Conservation (phyloP, 1,284 basidiomycete genomes). For the Ceratobasidium sp. region DNA sequence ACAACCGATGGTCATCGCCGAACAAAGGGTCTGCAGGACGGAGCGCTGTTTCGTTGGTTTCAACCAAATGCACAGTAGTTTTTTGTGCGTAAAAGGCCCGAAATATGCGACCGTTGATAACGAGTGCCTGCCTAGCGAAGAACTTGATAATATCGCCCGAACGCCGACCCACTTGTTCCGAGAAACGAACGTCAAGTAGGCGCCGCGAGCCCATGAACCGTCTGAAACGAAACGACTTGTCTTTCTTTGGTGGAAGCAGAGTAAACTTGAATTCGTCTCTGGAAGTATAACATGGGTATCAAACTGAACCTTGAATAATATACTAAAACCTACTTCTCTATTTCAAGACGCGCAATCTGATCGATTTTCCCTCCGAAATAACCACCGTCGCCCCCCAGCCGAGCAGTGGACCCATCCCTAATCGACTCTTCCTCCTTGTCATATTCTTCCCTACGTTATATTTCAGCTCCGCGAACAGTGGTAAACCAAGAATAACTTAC, state of each 20-base stretch:
- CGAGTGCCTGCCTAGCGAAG: conserved; percentile 20
- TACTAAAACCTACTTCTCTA: conserved; percentile 1
- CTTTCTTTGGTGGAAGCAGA: conserved; percentile 27
- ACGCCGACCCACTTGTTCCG: conserved; percentile 13
- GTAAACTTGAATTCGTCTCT: conserved; percentile 31
- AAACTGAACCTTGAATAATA: not conserved
- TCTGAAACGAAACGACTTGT: conserved; percentile 44
- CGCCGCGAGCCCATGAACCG: conserved; percentile 43
- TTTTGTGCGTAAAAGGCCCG: conserved; percentile 44
- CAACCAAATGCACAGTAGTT: conserved; percentile 36
- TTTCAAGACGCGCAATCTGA: conserved; percentile 17
- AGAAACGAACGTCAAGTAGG: conserved; percentile 44
- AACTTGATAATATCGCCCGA: not conserved
- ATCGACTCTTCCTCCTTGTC: conserved; percentile 33
- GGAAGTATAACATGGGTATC: not conserved
- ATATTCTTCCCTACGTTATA: conserved; percentile 26
- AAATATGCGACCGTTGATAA: conserved; percentile 46
- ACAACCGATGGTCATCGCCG: conserved; percentile 40
- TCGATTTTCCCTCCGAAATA: conserved; percentile 41
- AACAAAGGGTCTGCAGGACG: conserved; percentile 15
- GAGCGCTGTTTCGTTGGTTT: conserved; percentile 43
- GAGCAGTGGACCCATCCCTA: conserved; percentile 10
- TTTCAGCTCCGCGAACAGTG: not conserved
- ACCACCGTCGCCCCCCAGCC: conserved; percentile 6
- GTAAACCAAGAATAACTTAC: not conserved